Evolutionary conservation across 1,284 basidiomycete genomes (phyloP), one percentile per base, ranked within the genome.

Genomic region (Ustilago nuda): DNA sequence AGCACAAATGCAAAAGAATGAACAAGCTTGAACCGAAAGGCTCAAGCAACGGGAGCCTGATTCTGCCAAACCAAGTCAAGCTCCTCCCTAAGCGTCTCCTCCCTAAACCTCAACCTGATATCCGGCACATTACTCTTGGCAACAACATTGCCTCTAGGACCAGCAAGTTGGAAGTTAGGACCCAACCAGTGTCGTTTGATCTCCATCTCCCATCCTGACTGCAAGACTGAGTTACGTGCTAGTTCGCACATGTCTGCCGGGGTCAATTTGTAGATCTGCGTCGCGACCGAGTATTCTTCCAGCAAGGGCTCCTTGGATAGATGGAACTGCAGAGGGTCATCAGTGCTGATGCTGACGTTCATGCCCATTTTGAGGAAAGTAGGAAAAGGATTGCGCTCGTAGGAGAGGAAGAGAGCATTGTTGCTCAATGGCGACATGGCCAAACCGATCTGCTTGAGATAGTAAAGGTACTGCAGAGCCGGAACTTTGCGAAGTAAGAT

Each of bases 161-260:
- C 84, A 7, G 81, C 72, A 32, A 94, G 88, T 86, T 94, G 96
- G 92, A 94, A 98, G 72, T 92, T 88, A 15, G 75, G 62, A 1
- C 96, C 85, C 23, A 83, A 71, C 85, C 97, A 99, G 86, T 98
- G 97, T 15, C 94, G 91, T 88, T 99, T 99, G 82, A 98, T 87
- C 86, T 97, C 93, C 94, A 98, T 98, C 87, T 99, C 97, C 87
- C 98, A 99, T 1, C 97, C 97, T 76, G 93, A 95, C 86, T 99
- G 97, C 60, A 94, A 89, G 39, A 98, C 96, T 2, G 94, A 95
- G 87, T 98, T 99, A 53, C 96, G 91, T 19, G 97, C 96, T 32
- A 99, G 90, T 87, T 99, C 96, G 53, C 89, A 90, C 89, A 90
- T 90, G 78, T 89, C 89, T 5, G 79, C 79, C 4, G 84, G 83